These are phyloP conservation scores for Zangia roseola DNA, from an alignment of 768 basidiomycete genomes.

Conservation along the genomic window DNA sequence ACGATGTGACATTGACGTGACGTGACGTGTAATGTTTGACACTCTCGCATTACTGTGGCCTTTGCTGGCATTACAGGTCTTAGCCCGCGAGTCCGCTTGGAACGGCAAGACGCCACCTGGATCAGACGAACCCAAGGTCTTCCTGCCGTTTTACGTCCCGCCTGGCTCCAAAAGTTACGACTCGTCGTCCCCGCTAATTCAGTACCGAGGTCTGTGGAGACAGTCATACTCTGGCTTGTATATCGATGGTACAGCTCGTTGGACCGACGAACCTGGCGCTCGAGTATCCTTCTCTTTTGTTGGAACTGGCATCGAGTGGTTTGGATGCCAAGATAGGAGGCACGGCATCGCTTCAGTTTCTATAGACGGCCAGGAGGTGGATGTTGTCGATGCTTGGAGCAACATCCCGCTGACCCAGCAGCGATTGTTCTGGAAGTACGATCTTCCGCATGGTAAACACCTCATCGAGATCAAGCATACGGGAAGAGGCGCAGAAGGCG, in stretches of 20 bases:
- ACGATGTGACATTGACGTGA: no score
- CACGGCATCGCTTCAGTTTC: conserved; percentile 59
- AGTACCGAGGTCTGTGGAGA: conserved; percentile 60
- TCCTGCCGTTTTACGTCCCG: conserved; percentile 73
- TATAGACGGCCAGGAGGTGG: conserved; percentile 51
- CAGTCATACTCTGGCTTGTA: conserved; percentile 52
- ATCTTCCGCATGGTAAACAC: conserved; percentile 52
- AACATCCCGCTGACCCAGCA: conserved; percentile 47
- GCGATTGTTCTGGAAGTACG: conserved; percentile 60
- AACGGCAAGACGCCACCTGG: conserved; percentile 58
- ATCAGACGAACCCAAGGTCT: conserved; percentile 43
- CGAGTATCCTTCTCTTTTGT: conserved; percentile 56
- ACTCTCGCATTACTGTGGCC: neutral
- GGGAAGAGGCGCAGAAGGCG: conserved; percentile 40
- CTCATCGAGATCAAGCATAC: conserved; percentile 62
- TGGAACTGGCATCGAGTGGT: conserved; percentile 81
- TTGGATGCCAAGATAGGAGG: conserved; percentile 53
- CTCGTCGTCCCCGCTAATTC: conserved; percentile 65
- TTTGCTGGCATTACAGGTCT: conserved; percentile 2
- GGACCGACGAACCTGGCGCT: conserved; percentile 49
- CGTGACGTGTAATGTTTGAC: no score
- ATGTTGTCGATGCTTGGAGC: conserved; percentile 47
- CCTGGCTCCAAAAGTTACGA: conserved; percentile 70
- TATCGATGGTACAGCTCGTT: conserved; percentile 48
- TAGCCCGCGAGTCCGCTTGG: conserved; percentile 54